Percentiles rank a stretch among this genome's conserved stretches.
phyloP scores from a whole-genome alignment of 2,329 filamentous ascomycete species.

The Beauveria sp. region DNA sequence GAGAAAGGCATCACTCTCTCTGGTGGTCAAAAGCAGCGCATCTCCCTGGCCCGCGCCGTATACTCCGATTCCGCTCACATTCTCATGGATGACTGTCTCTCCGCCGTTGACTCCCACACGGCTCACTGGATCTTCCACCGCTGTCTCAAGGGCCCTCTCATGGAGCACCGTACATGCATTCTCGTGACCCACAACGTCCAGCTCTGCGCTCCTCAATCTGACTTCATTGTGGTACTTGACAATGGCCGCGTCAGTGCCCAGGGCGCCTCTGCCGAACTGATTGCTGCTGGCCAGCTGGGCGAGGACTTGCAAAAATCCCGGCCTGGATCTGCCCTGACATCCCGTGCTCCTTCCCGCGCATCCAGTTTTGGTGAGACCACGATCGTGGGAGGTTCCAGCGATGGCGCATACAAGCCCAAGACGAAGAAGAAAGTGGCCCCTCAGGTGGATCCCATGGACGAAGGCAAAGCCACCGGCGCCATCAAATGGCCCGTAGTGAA shows the following conservation, averaged over 20 bases:
- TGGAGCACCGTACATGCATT: slow-evolving; percentile 84
- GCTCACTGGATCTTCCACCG: slow-evolving; percentile 97
- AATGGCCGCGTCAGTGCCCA: slow-evolving; percentile 75
- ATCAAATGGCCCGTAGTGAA: slow-evolving; percentile 82
- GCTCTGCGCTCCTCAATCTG: slow-evolving; percentile 74
- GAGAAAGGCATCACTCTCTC: slow-evolving; percentile 97
- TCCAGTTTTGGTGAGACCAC: slow-evolving; percentile 65
- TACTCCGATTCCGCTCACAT: slow-evolving; percentile 91
- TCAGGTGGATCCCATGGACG: slow-evolving; percentile 52
- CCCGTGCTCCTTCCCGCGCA: slow-evolving; percentile 68
- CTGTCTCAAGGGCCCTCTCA: slow-evolving; percentile 81
- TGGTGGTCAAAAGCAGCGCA: slow-evolving; percentile 94
- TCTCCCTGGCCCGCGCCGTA: slow-evolving; percentile 91
- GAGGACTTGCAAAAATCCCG: slow-evolving; percentile 73
- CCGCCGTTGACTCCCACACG: slow-evolving; percentile 94
- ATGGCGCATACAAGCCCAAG: slow-evolving; percentile 39
- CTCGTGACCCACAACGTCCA: slow-evolving; percentile 92
- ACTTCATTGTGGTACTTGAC: slow-evolving; percentile 76
- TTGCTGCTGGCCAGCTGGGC: slow-evolving; percentile 79
- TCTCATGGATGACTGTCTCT: slow-evolving; percentile 89
- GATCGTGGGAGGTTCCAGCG: slow-evolving; percentile 41
- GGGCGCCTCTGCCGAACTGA: slow-evolving; percentile 70
- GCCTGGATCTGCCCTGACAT: slow-evolving; percentile 61
- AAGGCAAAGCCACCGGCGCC: slow-evolving; percentile 75
- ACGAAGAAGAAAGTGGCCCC: slow-evolving; percentile 36